Conservation (phyloP, 2,329 filamentous ascomycete genomes). For the Lasiodiplodia hormozganensis region DNA sequence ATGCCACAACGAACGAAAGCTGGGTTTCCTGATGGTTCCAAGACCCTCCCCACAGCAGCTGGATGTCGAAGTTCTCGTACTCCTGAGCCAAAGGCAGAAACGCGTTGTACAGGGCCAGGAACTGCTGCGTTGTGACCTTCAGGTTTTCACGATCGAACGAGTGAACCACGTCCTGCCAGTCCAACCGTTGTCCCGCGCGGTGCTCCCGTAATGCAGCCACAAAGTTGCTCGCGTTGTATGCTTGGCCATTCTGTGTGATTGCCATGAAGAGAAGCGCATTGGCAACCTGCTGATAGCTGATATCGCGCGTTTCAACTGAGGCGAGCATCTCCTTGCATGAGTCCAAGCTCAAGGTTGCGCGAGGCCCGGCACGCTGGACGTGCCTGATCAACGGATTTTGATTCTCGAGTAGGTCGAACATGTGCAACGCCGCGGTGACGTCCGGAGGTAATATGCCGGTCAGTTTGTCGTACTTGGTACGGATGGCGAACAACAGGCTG, state of each 20-base stretch:
- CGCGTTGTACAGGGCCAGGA: constrained; percentile 80
- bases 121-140: constrained; percentile 78
- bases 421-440: constrained; percentile 73
- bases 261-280: constrained; percentile 76
- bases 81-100: constrained; percentile 74
- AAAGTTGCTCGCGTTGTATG: constrained; percentile 72
- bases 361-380: constrained; percentile 76
- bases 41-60: constrained; percentile 84
- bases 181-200: constrained; percentile 62
- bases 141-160: constrained; percentile 82
- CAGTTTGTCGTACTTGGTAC: constrained; percentile 66
- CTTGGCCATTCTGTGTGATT: constrained; percentile 67
- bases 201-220: constrained; percentile 65
- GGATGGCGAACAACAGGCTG: constrained; percentile 70
- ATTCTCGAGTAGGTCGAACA: constrained; percentile 68
- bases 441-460: constrained; percentile 66
- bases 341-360: constrained; percentile 78
- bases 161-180: constrained; percentile 74
- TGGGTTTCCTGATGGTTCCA: constrained; percentile 91
- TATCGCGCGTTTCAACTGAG: constrained; percentile 65
- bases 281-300: constrained; percentile 83
- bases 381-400: constrained; percentile 67
- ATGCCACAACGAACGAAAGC: constrained; percentile 90
- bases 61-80: constrained; percentile 76
- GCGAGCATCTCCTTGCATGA: constrained; percentile 67